phyloP scores from a whole-genome alignment of 2,329 filamentous ascomycete genomes.

The Fusarium sororula region DNA sequence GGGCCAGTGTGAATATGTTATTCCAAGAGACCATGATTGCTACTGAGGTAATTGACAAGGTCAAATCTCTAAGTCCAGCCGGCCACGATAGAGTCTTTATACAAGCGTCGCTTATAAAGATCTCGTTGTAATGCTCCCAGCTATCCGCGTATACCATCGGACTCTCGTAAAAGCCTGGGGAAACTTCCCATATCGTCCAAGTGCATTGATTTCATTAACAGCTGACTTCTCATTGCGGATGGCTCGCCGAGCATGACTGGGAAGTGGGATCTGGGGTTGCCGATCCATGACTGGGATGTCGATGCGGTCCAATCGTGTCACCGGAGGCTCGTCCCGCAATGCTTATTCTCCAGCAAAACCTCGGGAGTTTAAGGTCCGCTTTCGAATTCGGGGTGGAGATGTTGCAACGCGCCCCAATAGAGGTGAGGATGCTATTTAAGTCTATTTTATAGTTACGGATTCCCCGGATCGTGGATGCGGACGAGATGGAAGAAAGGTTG shows the following conservation, averaged over 20 bases:
- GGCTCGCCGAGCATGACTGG: background rate
- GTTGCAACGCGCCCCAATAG: constrained; percentile 21
- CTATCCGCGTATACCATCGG: background rate
- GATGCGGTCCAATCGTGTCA: constrained; percentile 24
- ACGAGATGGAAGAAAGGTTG: background rate
- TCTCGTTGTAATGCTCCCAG: fast-evolving
- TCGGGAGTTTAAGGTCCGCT: constrained; percentile 6
- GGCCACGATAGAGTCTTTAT: background rate
- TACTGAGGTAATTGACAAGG: background rate
- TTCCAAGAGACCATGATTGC: constrained; percentile 27
- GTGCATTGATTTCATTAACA: background rate
- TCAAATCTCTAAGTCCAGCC: too few relatives aligned
- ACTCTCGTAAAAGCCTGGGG: background rate
- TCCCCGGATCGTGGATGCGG: background rate
- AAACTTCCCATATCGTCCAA: background rate
- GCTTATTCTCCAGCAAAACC: background rate
- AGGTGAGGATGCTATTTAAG: background rate
- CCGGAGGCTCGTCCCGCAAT: background rate
- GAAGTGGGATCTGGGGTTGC: background rate
- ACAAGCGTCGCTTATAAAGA: background rate
- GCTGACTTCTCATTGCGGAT: background rate
- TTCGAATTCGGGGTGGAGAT: background rate
- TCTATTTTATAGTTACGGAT: background rate
- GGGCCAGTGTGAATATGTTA: constrained; percentile 10
- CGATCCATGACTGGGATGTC: background rate